A percentile compares a stretch with the other conserved stretches of the same genome.
Conservation (phyloP, 1,139 yeast species). For the Geotrichum carabidarum region DNA sequence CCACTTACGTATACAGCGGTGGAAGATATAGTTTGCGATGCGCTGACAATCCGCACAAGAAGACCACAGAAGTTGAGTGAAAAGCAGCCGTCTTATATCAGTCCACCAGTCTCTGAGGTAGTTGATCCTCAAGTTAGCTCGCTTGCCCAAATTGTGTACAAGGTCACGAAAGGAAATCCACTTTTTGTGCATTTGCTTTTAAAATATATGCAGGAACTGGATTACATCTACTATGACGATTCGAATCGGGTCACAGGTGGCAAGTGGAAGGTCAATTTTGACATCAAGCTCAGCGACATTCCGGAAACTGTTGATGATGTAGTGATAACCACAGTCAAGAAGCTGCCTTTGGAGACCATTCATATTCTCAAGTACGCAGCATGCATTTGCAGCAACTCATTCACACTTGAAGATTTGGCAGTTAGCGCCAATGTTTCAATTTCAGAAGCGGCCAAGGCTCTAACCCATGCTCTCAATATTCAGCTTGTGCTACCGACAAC, state of each 20-base stretch:
- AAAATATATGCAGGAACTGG: constrained; percentile 27
- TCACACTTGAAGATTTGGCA: constrained; percentile 44
- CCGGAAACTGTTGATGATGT: constrained; percentile 30
- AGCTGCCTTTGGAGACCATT: constrained; percentile 27
- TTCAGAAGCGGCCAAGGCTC: constrained; percentile 33
- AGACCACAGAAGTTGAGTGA: neutral
- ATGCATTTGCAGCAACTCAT: constrained; percentile 43
- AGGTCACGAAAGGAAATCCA: constrained; percentile 34
- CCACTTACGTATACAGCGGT: constrained; percentile 30
- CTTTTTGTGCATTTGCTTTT: constrained; percentile 28
- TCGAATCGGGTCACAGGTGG: constrained; percentile 26
- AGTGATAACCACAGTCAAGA: constrained; percentile 27
- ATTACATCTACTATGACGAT: constrained; percentile 27
- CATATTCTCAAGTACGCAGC: constrained; percentile 45
- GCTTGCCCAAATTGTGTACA: constrained; percentile 29
- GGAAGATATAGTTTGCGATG: constrained; percentile 28
- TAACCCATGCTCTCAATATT: constrained; percentile 40
- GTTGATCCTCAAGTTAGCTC: constrained; percentile 30
- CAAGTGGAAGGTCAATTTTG: constrained; percentile 32
- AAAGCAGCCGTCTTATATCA: neutral
- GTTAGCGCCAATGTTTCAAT: constrained; percentile 40
- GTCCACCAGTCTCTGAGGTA: neutral
- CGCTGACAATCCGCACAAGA: constrained; percentile 25
- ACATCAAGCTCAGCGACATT: constrained; percentile 23
- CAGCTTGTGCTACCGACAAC: constrained; percentile 43